Evolutionary conservation across 208 protist species (phyloP).

Genomic region (Trichomonas vaginalis): DNA sequence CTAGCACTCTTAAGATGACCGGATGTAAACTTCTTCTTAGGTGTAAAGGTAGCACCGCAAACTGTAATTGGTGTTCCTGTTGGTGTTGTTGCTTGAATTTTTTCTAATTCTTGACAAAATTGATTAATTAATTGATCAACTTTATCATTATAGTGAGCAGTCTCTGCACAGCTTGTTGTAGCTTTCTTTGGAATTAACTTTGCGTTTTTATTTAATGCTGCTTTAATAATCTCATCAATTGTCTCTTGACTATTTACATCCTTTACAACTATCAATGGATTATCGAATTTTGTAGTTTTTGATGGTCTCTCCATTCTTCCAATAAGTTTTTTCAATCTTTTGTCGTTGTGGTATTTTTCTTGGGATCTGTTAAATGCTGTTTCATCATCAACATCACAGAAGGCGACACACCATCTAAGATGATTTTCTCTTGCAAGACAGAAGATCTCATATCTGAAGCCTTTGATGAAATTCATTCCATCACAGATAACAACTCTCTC

Average conservation of each 20-base stretch:
- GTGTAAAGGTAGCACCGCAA: neutral
- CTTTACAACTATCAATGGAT: neutral
- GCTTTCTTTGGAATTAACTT: neutral
- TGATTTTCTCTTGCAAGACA: neutral
- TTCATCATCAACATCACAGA: neutral
- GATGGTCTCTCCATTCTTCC: neutral
- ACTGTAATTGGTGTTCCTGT: neutral
- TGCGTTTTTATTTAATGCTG: neutral
- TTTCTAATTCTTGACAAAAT: neutral
- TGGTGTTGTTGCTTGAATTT: neutral
- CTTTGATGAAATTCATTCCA: conserved; percentile 12
- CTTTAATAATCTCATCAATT: neutral
- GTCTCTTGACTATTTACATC: neutral
- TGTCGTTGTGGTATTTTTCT: neutral
- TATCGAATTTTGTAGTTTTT: neutral
- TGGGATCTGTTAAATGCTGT: neutral
- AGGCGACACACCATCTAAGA: neutral
- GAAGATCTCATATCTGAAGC: neutral
- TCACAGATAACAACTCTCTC: conserved; percentile 2
- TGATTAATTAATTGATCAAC: neutral
- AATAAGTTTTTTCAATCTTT: neutral
- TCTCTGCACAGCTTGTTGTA: neutral
- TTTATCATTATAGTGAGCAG: neutral
- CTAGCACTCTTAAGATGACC: neutral
- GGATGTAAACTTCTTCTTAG: neutral